These are phyloP conservation scores for Lyophyllum atratum DNA, from an alignment of 768 basidiomycete genomes.

Conservation along the genomic window DNA sequence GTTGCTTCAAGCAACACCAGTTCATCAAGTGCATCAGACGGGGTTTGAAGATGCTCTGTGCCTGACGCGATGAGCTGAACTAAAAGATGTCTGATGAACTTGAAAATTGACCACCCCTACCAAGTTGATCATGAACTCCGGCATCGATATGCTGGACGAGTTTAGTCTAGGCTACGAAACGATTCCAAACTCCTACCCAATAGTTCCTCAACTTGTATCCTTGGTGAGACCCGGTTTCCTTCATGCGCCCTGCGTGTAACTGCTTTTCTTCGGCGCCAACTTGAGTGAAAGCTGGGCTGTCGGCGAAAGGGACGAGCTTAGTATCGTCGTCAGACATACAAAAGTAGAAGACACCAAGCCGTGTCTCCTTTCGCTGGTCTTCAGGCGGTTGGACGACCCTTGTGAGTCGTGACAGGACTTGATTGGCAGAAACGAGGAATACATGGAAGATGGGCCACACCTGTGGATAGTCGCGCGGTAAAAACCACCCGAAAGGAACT, in stretches of 20 bases:
- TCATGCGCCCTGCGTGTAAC: constrained; percentile 30
- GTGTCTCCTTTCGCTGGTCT: constrained; percentile 39
- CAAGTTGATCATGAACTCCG: constrained; percentile 62
- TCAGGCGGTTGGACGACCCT: constrained; percentile 47
- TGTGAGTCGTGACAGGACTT: background rate
- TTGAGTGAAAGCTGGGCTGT: constrained; percentile 54
- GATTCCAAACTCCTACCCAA: constrained; percentile 10
- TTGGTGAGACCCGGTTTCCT: constrained; percentile 42
- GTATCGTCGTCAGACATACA: constrained; percentile 49
- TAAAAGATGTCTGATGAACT: too few species aligned
- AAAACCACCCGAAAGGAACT: constrained; percentile 48
- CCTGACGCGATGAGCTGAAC: too few species aligned
- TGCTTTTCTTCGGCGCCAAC: constrained; percentile 43
- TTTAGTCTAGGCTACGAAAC: background rate
- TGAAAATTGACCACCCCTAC: too few species aligned
- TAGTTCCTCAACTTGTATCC: constrained; percentile 27
- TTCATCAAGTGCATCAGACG: too few species aligned
- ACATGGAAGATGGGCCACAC: too few species aligned
- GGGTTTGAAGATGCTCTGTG: too few species aligned
- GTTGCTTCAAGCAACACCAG: too few species aligned
- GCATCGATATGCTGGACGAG: constrained; percentile 51
- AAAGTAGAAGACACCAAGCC: constrained; percentile 60
- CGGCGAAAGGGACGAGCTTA: constrained; percentile 24
- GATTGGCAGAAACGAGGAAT: constrained; percentile 2
- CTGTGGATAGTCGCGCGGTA: constrained; percentile 47